Base-by-base conservation (phyloP, 2,329 filamentous ascomycete genomes). In the Colletotrichum kahawae region DNA sequence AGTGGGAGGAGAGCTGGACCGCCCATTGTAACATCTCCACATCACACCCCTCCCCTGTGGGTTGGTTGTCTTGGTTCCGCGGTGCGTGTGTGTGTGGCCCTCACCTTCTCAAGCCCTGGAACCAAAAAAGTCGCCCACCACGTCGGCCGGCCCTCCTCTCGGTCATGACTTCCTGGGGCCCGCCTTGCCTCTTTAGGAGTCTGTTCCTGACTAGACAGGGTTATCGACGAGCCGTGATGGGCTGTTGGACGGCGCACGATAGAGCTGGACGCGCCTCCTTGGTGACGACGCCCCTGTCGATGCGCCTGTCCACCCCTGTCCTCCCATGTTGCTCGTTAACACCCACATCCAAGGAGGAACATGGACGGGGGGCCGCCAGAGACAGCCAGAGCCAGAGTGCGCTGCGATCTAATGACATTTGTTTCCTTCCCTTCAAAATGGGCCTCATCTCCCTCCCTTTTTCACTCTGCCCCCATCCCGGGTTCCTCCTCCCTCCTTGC, bases 201-300 rank as follows among this genome's bases (percentile, higher is more conserved):
- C 63, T 72, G 72, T 75, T 75, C 72, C 72, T 75, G 72, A 43
- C 72, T 72, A 75, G 56, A 36, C 69, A 72, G 63, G 72, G 72
- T 38, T 62, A 29, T 43, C 36, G 43, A 29, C 18, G 51, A 68
- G 67, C 27, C 64, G 34, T 38, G 36, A 54, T 56, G 67, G 67
- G 31, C 60, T 66, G 54, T 60, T 71, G 43, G 51, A 33, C 33
- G 64, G 38, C 36, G 24, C 34, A 51, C 21, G 63, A 64, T 75
- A 68, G 69, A 72, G 72, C 56, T 59, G 33, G 29, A 75, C 72
- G 21, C 57, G 43, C 14, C 24, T 16, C n/a, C 13, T 3, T 7
- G 62, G 57, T 72, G 69, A 72, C 69, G 69, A 72, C 7, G 63
- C 69, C 72, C 71, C 48, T 66, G 71, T 62, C 31, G 13, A 7